phyloP scores from a whole-genome alignment of 2,329 filamentous ascomycete genomes.

The Colletotrichum chlorophyti region DNA sequence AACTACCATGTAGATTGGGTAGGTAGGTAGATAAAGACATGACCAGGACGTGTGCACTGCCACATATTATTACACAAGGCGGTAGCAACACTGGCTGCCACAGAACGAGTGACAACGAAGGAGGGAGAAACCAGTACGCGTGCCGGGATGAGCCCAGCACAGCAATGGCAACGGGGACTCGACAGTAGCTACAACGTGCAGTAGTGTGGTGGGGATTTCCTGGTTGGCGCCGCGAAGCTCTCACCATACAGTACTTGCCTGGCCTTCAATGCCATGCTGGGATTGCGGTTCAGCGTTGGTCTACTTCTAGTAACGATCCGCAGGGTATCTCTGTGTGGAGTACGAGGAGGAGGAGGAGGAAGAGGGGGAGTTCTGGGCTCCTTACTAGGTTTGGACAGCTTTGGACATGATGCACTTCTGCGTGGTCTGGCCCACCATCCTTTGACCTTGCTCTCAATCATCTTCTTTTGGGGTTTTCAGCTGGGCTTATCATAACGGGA shows the following conservation, averaged over 20 bases:
- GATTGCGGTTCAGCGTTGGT: too few species aligned
- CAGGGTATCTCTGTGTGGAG: neutral
- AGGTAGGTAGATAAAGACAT: too few species aligned
- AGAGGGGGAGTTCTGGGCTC: too few species aligned
- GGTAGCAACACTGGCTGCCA: neutral
- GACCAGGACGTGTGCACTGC: too few species aligned
- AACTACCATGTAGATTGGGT: too few species aligned
- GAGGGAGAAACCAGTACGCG: neutral
- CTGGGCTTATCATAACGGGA: neutral
- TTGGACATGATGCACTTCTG: too few species aligned
- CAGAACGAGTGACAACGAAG: slow-evolving; percentile 12
- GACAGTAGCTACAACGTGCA: neutral
- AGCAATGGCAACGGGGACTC: neutral
- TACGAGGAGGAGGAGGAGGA: too few species aligned
- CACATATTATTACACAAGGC: too few species aligned
- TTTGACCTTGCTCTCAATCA: too few species aligned
- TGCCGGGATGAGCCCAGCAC: slow-evolving; percentile 4
- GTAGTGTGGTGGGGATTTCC: neutral
- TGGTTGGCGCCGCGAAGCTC: neutral
- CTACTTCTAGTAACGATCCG: neutral
- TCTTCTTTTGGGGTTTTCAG: too few species aligned
- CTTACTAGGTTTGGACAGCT: too few species aligned
- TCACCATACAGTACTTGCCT: slow-evolving; percentile 1
- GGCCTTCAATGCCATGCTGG: neutral
- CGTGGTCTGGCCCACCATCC: too few species aligned